Base-by-base conservation (phyloP, 2,329 filamentous ascomycete genomes). In the Epichloe glyceriae region DNA sequence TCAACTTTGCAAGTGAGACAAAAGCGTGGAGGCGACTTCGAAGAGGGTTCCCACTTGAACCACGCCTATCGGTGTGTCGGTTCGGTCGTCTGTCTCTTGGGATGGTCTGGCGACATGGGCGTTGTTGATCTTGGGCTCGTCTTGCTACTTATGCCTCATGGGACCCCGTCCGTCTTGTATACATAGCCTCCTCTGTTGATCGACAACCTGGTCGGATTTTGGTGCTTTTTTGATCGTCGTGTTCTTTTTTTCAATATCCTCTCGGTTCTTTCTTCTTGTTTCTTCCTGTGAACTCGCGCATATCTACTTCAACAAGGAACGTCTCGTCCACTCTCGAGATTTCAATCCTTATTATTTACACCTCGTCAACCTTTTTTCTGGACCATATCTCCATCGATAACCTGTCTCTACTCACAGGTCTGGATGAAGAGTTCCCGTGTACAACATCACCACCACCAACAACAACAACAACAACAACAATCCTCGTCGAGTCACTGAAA, bases 1-100 rank as follows among this genome's bases (percentile, higher is more conserved):
- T 71, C 71, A 67, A 63, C 66, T 69, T 69, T 39, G 44, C 65
- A 70, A 73, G 72, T 75, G 73, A 77, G 73, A 75, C 72, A 73
- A 10, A 10, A 62, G 67, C 69, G 68, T 68, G 67, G 55, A 53
- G 54, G 53, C 55, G 50, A 51, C 51, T 46, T 46, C 40, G 46
- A 41, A 51, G 47, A 50, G 34, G 34, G 55, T 55, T 53, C 49
- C 54, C 54, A 57, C 56, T 55, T 52, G 53, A 46, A 49, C 52
- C 51, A 53, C 51, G 52, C 52, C 54, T 47, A 49, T 55, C 49
- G 52, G 46, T 48, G 26, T 30, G 52, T 41, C 44, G 45, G 38
- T 53, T 41, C 44, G 45, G 38, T 53, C 44, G 50, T 51, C 49
- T 47, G 50, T 49, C 51, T 49, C 46, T 50, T 51, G 39, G 51